Conservation (phyloP, 139 green algal species). For the Coelastrella sp. region DNA sequence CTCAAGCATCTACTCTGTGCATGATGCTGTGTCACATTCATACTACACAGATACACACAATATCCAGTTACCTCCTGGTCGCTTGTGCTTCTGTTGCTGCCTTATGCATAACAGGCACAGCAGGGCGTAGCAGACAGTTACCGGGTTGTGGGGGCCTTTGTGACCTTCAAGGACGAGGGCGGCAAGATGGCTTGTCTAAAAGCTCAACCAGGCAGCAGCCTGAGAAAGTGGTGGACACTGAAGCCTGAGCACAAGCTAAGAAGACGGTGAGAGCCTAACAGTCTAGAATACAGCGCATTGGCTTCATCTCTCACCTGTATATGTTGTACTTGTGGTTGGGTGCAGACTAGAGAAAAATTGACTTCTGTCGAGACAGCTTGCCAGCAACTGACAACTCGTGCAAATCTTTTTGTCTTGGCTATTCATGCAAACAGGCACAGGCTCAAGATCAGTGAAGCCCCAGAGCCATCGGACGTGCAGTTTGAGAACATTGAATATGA, state of each 20-base stretch:
- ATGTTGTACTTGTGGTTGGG: too few relatives aligned
- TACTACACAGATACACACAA: too few relatives aligned
- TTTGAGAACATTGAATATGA: slow-evolving; percentile 58
- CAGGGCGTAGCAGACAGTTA: slow-evolving; percentile 9
- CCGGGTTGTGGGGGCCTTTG: slow-evolving; percentile 53
- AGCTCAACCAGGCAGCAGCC: slow-evolving; percentile 43
- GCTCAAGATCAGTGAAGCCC: slow-evolving; percentile 33
- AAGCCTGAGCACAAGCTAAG: slow-evolving; percentile 47
- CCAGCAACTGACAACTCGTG: too few relatives aligned
- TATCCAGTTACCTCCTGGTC: too few relatives aligned
- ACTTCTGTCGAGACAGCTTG: too few relatives aligned
- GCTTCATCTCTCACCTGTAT: background rate
- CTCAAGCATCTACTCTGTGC: too few relatives aligned
- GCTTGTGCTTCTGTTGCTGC: too few relatives aligned
- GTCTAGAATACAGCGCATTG: too few relatives aligned
- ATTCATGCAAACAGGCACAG: too few relatives aligned
- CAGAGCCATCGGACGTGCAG: slow-evolving; percentile 54
- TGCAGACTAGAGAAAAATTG: too few relatives aligned
- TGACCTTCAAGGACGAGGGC: slow-evolving; percentile 56
- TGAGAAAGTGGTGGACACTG: slow-evolving; percentile 13
- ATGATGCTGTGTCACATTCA: too few relatives aligned
- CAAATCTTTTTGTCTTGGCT: too few relatives aligned
- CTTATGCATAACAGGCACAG: background rate
- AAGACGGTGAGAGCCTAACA: slow-evolving; percentile 6
- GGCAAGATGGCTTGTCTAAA: slow-evolving; percentile 41